These are phyloP conservation scores for Herpotrichia juniperi DNA, from an alignment of 2,329 filamentous ascomycete species.

Conservation along the genomic window DNA sequence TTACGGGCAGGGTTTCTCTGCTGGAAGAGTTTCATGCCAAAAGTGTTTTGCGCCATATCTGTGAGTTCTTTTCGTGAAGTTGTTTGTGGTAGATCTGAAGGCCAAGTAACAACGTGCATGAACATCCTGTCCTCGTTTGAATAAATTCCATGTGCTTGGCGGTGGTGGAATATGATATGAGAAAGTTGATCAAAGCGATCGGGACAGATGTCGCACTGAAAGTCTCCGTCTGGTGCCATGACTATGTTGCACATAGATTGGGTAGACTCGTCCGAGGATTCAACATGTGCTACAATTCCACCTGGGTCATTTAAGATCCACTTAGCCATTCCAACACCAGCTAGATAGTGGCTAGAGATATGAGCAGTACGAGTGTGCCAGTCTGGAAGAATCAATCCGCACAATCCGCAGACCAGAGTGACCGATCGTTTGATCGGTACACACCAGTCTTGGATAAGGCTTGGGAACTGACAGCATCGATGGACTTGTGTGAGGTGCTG, in stretches of 20 bases:
- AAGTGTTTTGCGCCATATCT: neutral
- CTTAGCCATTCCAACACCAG: conserved; percentile 18
- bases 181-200: conserved; percentile 1
- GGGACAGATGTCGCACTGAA: neutral
- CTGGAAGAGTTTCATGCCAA: conserved; percentile 4
- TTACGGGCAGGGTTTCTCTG: neutral
- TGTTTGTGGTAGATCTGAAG: neutral
- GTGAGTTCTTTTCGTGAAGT: neutral
- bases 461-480: conserved; percentile 47
- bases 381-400: conserved; percentile 14
- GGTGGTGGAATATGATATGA: conserved; percentile 14
- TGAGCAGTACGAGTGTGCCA: conserved; percentile 24
- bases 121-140: neutral
- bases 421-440: conserved; percentile 21
- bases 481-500: conserved; percentile 58
- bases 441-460: conserved; percentile 39
- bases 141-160: conserved; percentile 8
- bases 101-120: neutral
- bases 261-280: neutral
- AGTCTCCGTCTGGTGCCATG: conserved; percentile 3
- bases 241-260: neutral
- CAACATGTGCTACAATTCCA: conserved; percentile 11
- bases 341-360: conserved; percentile 20
- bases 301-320: conserved; percentile 21
- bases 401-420: conserved; percentile 23